Conservation (phyloP, 23 red algal genomes). For the Gracilaria domingensis region DNA sequence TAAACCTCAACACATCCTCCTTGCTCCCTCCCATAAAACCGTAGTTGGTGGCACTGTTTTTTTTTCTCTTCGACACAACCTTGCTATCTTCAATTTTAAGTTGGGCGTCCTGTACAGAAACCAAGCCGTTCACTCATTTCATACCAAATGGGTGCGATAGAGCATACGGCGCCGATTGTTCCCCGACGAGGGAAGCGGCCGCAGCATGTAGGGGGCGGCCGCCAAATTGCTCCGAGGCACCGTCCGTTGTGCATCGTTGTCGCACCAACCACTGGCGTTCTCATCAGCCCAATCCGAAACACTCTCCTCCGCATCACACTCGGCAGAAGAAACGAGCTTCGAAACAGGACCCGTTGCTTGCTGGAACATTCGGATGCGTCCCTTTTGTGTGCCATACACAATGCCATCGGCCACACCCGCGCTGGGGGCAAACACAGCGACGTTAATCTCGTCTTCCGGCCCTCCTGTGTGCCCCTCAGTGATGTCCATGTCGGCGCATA, state of each 20-base stretch:
- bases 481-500: conserved; percentile 82
- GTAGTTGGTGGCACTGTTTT: background rate
- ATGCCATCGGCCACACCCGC: conserved; percentile 62
- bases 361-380: conserved; percentile 88
- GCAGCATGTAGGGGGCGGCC: background rate
- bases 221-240: background rate
- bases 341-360: conserved; percentile 43
- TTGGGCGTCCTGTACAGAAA: background rate
- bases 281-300: background rate
- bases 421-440: conserved; percentile 78
- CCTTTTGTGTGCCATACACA: conserved; percentile 91
- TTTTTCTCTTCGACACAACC: background rate
- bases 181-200: background rate
- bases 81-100: too few species aligned
- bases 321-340: background rate
- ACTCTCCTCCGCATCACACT: background rate
- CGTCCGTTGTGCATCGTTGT: background rate
- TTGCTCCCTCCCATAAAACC: background rate
- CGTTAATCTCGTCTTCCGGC: conserved; percentile 89
- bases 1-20: background rate
- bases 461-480: conserved; percentile 57
- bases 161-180: background rate
- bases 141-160: background rate
- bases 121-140: background rate
- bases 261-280: background rate